phyloP scores from a whole-genome alignment of 2,329 filamentous ascomycete species.

The Aspergillus puulaauensis region DNA sequence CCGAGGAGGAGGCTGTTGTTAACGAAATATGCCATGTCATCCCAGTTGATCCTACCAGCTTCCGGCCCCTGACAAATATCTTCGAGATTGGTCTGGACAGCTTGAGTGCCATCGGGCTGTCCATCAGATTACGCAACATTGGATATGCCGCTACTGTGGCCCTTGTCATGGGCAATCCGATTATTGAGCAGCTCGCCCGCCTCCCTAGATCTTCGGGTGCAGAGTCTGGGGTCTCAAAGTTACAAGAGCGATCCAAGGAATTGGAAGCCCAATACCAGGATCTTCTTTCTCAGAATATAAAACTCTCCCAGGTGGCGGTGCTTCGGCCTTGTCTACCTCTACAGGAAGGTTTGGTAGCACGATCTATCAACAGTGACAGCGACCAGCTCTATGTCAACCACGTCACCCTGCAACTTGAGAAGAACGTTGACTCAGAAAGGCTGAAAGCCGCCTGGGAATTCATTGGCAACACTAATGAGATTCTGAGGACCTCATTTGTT shows the following conservation, averaged over 20 bases:
- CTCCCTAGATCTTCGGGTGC: constrained; percentile 17
- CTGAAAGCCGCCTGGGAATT: constrained; percentile 30
- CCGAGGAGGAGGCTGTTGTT: constrained; percentile 26
- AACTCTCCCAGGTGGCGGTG: constrained; percentile 12
- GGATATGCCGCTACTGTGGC: constrained; percentile 36
- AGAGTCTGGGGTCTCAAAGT: not conserved
- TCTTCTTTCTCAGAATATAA: constrained; percentile 11
- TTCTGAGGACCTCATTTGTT: constrained; percentile 41
- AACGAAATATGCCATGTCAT: constrained; percentile 24
- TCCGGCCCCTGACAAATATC: constrained; percentile 30
- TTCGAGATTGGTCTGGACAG: constrained; percentile 42
- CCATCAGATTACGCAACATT: constrained; percentile 31
- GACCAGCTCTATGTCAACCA: constrained; percentile 41
- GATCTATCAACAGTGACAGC: constrained; percentile 32
- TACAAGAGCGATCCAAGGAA: constrained; percentile 13
- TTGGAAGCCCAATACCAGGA: constrained; percentile 23
- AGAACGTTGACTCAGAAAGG: constrained; percentile 24
- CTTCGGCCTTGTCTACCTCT: constrained; percentile 32
- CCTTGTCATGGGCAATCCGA: constrained; percentile 35
- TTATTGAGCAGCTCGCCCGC: constrained; percentile 33
- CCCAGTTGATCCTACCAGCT: constrained; percentile 15
- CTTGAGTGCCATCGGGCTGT: constrained; percentile 37
- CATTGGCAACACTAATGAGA: constrained; percentile 34
- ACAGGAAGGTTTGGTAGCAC: constrained; percentile 38
- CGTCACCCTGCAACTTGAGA: constrained; percentile 33